These are phyloP conservation scores for Cudoniella acicularis DNA, from an alignment of 495 filamentous ascomycete genomes.

Conservation along the genomic window DNA sequence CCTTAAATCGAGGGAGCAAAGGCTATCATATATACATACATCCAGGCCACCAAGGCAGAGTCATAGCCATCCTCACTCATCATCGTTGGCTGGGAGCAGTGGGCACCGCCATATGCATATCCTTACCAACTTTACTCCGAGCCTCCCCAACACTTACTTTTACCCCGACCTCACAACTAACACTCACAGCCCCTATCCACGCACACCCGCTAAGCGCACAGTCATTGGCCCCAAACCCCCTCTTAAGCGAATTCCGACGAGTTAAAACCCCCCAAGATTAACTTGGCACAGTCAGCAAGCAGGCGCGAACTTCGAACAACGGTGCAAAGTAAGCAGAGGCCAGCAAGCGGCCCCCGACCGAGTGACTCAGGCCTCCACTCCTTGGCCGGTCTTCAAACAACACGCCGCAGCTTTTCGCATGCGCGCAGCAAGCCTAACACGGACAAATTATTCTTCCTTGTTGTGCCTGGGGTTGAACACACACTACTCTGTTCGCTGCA, in stretches of 20 bases:
- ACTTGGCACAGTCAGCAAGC: background rate
- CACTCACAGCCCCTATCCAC: background rate
- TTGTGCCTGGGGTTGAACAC: too few species aligned
- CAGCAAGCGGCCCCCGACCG: background rate
- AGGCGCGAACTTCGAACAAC: slow-evolving; percentile 1
- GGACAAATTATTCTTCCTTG: too few species aligned
- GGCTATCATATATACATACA: background rate
- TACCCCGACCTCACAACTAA: background rate
- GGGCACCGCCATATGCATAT: background rate
- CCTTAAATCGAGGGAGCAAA: background rate
- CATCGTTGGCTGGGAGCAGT: background rate
- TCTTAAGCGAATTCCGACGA: background rate
- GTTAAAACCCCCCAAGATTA: too few species aligned
- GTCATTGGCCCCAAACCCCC: background rate
- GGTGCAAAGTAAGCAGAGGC: background rate
- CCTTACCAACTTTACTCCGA: background rate
- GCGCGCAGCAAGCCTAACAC: too few species aligned
- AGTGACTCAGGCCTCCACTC: slow-evolving; percentile 9
- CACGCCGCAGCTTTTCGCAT: too few species aligned
- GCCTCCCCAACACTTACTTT: background rate
- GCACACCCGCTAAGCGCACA: background rate
- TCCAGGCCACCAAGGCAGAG: background rate
- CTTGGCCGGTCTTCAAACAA: too few species aligned
- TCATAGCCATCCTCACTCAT: background rate
- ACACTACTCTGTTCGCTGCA: too few species aligned